Percentiles rank a stretch among this genome's conserved stretches.
Evolutionary conservation across 176 grass and related monocot species (phyloP).

Genomic region (Triticum aestivum): DNA sequence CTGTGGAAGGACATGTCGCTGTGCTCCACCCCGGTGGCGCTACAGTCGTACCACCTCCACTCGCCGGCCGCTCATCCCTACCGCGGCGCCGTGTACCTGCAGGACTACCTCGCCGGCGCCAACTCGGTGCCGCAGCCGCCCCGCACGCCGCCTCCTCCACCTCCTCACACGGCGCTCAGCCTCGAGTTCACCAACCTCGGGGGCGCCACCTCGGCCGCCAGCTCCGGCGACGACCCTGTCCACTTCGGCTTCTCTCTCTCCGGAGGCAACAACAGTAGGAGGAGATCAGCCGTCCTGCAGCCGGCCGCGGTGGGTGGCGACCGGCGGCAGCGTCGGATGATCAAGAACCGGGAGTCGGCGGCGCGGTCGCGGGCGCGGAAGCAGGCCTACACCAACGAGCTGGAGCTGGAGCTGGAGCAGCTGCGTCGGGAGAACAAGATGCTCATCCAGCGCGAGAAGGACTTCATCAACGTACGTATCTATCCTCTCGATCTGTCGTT

Average conservation of each 20-base stretch:
- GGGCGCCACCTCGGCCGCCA: not conserved
- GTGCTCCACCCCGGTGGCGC: not conserved
- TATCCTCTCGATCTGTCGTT: not conserved
- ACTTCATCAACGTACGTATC: not conserved
- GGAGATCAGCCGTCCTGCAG: not conserved
- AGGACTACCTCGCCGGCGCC: not conserved
- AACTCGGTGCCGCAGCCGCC: not conserved
- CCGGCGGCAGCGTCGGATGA: constrained; percentile 34
- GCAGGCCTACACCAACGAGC: constrained; percentile 38
- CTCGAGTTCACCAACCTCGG: constrained; percentile 37
- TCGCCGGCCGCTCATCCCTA: not conserved
- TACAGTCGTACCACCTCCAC: not conserved
- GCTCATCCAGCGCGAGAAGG: constrained; percentile 16
- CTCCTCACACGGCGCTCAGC: constrained; percentile 17
- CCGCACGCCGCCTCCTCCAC: not conserved
- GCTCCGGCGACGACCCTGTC: constrained; percentile 18
- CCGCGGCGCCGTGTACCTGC: not conserved
- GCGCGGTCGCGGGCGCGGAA: constrained; percentile 37
- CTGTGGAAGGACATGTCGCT: constrained; percentile 30
- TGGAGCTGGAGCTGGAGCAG: constrained; percentile 23
- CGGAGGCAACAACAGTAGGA: not conserved
- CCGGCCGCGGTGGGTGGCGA: not conserved
- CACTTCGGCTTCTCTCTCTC: not conserved
- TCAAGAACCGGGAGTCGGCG: constrained; percentile 52
- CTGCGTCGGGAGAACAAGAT: constrained; percentile 14